phyloP scores from a whole-genome alignment of 2,329 filamentous ascomycete genomes.

The Trichoderma sp. region DNA sequence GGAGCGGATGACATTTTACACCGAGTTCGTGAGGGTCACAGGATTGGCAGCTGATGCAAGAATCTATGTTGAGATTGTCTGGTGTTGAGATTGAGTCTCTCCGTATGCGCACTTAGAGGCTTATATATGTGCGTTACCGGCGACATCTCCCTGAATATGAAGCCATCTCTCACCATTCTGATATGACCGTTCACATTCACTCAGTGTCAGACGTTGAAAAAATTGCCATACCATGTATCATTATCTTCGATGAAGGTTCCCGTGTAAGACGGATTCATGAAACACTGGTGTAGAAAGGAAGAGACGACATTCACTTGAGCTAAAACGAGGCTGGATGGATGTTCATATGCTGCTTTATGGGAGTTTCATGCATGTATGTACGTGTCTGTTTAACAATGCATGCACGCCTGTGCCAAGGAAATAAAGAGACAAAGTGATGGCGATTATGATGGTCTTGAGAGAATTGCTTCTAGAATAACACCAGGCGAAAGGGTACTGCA shows the following conservation, averaged over 20 bases:
- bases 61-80: not conserved
- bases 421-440: not conserved
- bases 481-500: not conserved
- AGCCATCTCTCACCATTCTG: not conserved
- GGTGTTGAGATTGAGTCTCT: not conserved
- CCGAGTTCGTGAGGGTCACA: not conserved
- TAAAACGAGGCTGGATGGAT: not conserved
- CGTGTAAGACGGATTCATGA: not conserved
- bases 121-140: not conserved
- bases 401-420: not conserved
- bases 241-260: not conserved
- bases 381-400: not conserved
- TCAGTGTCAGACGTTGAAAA: not conserved
- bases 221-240: not conserved
- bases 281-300: not conserved
- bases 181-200: not conserved
- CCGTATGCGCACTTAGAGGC: not conserved
- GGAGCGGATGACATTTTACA: not conserved
- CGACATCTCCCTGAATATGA: not conserved
- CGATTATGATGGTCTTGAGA: not conserved
- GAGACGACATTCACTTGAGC: not conserved
- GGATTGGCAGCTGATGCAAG: not conserved
- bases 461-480: not conserved
- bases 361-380: not conserved
- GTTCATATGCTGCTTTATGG: not conserved